Conservation (phyloP, 2,329 filamentous ascomycete species). For the Talaromyces sp. region DNA sequence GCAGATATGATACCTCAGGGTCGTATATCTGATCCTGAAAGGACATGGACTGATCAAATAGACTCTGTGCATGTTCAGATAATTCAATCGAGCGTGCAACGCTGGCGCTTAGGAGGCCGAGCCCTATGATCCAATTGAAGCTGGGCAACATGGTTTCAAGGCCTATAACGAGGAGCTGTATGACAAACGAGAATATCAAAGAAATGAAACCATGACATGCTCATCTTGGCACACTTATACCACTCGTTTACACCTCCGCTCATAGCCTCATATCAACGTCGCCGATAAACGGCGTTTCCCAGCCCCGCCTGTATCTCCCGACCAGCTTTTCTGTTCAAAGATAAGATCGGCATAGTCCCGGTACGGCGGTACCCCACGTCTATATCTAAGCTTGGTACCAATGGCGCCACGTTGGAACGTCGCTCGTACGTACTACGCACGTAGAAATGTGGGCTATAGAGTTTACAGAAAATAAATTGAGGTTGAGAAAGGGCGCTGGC, state of each 20-base stretch:
- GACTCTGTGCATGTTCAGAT: constrained; percentile 31
- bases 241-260: no score
- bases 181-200: neutral
- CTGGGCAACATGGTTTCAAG: constrained; percentile 8
- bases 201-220: neutral
- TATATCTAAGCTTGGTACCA: no score
- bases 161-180: neutral
- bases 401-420: no score
- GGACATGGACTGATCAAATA: constrained; percentile 52
- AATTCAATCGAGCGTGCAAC: constrained; percentile 9
- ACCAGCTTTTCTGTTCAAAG: neutral
- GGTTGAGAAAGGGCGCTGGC: neutral
- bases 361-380: no score
- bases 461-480: neutral
- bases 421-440: no score
- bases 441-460: neutral
- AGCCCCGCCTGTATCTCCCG: neutral
- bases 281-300: neutral
- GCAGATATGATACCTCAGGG: constrained; percentile 49
- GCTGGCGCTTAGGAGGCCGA: constrained; percentile 12
- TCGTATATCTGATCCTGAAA: constrained; percentile 59
- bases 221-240: constrained; percentile 2
- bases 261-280: neutral
- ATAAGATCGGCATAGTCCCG: neutral
- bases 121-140: constrained; percentile 9